Base-by-base conservation (phyloP, 2,329 filamentous ascomycete genomes). In the Penicillium verrucosum region DNA sequence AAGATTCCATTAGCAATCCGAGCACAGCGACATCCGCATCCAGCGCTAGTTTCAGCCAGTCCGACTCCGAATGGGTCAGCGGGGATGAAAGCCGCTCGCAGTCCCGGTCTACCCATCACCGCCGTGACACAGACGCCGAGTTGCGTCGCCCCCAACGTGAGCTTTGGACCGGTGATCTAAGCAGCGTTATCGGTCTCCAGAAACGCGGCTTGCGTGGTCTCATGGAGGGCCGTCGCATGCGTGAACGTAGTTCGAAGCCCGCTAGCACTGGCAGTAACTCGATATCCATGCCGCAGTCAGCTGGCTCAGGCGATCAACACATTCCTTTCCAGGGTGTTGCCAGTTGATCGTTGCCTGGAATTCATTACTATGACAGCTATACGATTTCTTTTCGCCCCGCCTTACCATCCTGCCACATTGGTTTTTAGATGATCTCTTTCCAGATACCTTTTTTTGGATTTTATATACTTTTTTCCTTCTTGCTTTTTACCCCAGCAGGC, bases 201-300 rank as follows among this genome's bases (percentile, higher is more conserved):
- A 99, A 99, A 79, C 83, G 94, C 52, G 94, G 94, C 0, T 74
- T 99, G 36, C 82, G 93, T 57, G 94, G 94, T 0, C 74, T 99
- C 64, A 97, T 99, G 94, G 94, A 97, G 74, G 93, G 93, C 4
- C 81, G 93, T 43, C 82, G 93, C 58, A 86, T 97, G 79, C 81
- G 92, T 43, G 91, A 96, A 73, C 80, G 90, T 61, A 82, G 81
- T 12, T 75, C 62, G 7, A 73, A 73, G 48, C 70, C 70, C 1
- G 51, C 68, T 3, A 70, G 67, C 41, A 51, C 51, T 11, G 55
- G 65, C 7, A 65, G 60, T 44, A 61, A 57, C 6, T 57, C 60
- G 34, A 60, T 59, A 8, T 63, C 63, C 30, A 42, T 64, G 16
- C 60, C 60, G 9, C 56, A 54, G 14, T 61, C 58, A 16, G 52